These are phyloP conservation scores for Trichoderma brevicompactum DNA, from an alignment of 2,329 filamentous ascomycete genomes.

Conservation along the genomic window DNA sequence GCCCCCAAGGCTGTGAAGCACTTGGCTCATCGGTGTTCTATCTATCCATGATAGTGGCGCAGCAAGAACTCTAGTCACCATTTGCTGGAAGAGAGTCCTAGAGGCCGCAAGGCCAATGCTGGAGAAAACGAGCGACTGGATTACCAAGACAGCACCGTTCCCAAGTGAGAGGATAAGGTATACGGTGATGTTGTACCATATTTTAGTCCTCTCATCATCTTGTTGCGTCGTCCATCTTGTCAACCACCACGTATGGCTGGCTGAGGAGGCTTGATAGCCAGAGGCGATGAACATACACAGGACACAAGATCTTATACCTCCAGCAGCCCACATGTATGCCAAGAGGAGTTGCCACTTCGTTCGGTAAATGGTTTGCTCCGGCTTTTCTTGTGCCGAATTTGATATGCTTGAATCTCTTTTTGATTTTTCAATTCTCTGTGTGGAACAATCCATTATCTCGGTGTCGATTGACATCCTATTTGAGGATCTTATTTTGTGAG, in stretches of 20 bases:
- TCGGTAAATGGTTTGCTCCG: neutral
- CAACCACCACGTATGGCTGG: constrained; percentile 28
- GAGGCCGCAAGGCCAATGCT: constrained; percentile 12
- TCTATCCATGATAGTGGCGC: constrained; percentile 27
- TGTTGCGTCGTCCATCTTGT: constrained; percentile 21
- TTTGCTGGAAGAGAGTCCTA: constrained; percentile 19
- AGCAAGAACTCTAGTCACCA: constrained; percentile 6
- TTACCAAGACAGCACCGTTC: neutral
- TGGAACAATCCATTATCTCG: neutral
- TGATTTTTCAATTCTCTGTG: too few species aligned
- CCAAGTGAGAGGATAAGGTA: constrained; percentile 21
- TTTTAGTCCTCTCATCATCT: neutral
- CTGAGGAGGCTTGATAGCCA: neutral
- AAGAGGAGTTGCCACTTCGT: constrained; percentile 7
- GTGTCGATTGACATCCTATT: neutral
- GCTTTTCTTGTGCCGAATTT: neutral
- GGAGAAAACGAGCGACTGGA: constrained; percentile 3
- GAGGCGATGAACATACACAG: neutral
- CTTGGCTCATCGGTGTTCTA: constrained; percentile 15
- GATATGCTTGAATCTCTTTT: too few species aligned
- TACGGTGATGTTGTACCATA: constrained; percentile 5
- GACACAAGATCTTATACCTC: neutral
- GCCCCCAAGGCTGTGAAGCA: constrained; percentile 19
- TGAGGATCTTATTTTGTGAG: neutral
- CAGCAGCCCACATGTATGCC: constrained; percentile 26